phyloP scores from a whole-genome alignment of 1,284 basidiomycete species.

The Inonotus hispidus region DNA sequence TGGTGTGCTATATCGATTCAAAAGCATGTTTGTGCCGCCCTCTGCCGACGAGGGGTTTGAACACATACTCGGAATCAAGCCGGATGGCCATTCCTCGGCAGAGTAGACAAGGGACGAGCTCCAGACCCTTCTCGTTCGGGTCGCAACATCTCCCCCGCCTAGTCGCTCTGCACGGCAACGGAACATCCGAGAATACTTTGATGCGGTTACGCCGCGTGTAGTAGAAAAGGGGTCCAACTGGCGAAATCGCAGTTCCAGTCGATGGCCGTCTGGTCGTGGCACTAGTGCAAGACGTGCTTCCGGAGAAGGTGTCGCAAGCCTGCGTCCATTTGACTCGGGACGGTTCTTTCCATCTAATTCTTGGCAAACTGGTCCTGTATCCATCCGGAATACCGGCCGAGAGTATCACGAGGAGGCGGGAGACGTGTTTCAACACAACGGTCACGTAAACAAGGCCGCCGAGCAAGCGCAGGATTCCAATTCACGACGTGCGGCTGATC shows the following conservation, averaged over 20 bases:
- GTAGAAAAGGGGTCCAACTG: neutral
- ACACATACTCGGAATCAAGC: slow-evolving; percentile 47
- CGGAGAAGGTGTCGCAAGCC: neutral
- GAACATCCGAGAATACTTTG: slow-evolving; percentile 2
- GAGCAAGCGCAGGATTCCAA: neutral
- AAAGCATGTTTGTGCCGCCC: slow-evolving; percentile 51
- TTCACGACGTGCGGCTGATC: slow-evolving; percentile 1
- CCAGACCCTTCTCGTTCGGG: slow-evolving; percentile 42
- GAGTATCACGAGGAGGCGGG: neutral
- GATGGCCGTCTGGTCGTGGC: neutral
- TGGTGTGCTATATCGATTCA: slow-evolving; percentile 53
- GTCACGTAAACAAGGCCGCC: neutral
- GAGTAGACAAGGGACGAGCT: slow-evolving; percentile 49
- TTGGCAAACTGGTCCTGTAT: neutral
- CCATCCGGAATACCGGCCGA: neutral
- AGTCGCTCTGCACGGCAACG: neutral
- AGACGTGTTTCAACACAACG: slow-evolving; percentile 7
- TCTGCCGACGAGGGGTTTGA: slow-evolving; percentile 52
- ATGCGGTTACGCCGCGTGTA: neutral
- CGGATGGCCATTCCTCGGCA: slow-evolving; percentile 43
- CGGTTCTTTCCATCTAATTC: neutral
- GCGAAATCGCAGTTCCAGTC: neutral
- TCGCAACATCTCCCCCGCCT: slow-evolving; percentile 23
- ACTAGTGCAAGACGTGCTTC: neutral
- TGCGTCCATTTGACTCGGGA: neutral